phyloP scores from a whole-genome alignment of 768 basidiomycete species.

The Candolleomyces eurysporus region DNA sequence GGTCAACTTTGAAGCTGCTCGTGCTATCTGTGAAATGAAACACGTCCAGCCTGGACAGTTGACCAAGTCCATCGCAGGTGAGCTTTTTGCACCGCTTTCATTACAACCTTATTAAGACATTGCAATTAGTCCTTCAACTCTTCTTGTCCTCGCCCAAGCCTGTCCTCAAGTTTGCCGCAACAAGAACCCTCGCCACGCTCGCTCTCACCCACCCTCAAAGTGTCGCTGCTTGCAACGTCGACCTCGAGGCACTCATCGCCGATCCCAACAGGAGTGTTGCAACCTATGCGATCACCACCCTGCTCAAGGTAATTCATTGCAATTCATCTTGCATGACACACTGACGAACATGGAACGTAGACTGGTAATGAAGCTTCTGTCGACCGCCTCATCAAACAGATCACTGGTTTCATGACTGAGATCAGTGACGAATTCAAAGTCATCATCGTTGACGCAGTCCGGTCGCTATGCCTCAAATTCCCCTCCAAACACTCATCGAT shows the following conservation, averaged over 20 bases:
- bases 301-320: conserved; percentile 73
- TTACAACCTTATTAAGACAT: neutral
- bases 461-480: conserved; percentile 98
- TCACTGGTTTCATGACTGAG: conserved; percentile 97
- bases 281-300: conserved; percentile 96
- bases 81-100: conserved; percentile 23
- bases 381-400: conserved; percentile 98
- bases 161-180: conserved; percentile 94
- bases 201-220: conserved; percentile 82
- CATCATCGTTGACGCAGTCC: conserved; percentile 98
- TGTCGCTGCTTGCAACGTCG: conserved; percentile 92
- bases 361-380: conserved; percentile 99
- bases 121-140: conserved; percentile 74
- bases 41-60: conserved; percentile 75
- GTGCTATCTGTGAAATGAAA: conserved; percentile 96
- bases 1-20: conserved; percentile 98
- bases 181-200: conserved; percentile 88
- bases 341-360: conserved; percentile 36
- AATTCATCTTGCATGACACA: neutral
- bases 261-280: conserved; percentile 95
- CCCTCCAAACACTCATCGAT: conserved; percentile 95
- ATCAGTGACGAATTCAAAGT: conserved; percentile 99
- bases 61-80: conserved; percentile 85
- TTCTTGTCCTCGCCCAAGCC: conserved; percentile 96
- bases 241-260: conserved; percentile 94